Percentiles rank a stretch among this genome's conserved stretches.
These are phyloP conservation scores for Aspergillus floridensis DNA, from an alignment of 2,329 filamentous ascomycete species.

Conservation along the genomic window DNA sequence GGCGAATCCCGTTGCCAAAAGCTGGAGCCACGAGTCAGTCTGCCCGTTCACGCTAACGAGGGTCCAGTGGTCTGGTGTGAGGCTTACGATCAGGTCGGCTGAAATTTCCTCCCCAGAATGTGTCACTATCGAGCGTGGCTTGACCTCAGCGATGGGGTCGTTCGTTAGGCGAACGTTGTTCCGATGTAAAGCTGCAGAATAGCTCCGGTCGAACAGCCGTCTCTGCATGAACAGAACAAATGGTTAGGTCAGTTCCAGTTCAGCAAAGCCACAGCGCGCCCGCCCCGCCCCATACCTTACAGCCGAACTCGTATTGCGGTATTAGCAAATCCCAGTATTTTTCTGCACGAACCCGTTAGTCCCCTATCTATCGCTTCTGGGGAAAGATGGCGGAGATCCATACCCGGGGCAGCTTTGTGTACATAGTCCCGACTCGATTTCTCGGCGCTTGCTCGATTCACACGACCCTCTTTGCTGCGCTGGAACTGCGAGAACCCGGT, in stretches of 20 bases:
- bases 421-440: conserved; percentile 7
- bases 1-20: conserved; percentile 22
- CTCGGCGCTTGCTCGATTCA: background rate
- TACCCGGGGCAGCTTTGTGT: conserved; percentile 7
- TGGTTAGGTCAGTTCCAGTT: background rate
- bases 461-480: background rate
- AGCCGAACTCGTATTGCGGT: conserved; percentile 22
- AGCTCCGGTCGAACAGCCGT: conserved; percentile 15
- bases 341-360: conserved; percentile 1
- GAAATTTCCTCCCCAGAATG: background rate
- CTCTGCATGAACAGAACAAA: conserved; percentile 2
- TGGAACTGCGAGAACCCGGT: background rate
- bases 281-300: conserved; percentile 15
- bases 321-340: conserved; percentile 20
- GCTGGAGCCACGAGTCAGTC: background rate
- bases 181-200: conserved; percentile 1
- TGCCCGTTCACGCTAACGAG: background rate
- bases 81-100: conserved; percentile 12
- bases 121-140: conserved; percentile 1
- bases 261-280: too few relatives aligned
- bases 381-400: background rate
- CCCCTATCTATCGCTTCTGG: too few relatives aligned
- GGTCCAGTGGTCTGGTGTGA: background rate
- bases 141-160: conserved; percentile 9
- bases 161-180: conserved; percentile 4